phyloP scores from a whole-genome alignment of 176 grass and related monocot species.

The Raddia guianensis region DNA sequence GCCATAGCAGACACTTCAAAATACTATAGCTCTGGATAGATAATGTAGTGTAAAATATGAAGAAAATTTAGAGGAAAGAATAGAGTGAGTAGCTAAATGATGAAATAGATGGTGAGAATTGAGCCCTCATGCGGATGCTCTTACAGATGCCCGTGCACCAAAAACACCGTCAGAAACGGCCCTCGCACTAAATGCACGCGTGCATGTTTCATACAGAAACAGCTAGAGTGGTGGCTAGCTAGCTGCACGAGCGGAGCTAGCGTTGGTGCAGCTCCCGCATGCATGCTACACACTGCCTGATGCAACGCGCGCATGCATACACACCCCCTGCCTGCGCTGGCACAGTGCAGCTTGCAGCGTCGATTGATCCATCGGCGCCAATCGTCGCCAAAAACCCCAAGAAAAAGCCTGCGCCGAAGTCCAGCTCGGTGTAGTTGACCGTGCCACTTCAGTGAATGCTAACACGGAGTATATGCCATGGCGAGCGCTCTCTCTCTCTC shows the following conservation, averaged over 20 bases:
- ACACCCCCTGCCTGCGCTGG: no score
- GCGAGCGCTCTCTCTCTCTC: not conserved
- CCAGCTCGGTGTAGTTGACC: slow-evolving; percentile 25
- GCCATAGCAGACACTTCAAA: no score
- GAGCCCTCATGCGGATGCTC: no score
- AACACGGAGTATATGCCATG: not conserved
- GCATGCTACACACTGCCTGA: not conserved
- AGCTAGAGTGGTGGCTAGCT: not conserved
- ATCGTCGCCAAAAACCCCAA: not conserved
- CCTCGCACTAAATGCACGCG: not conserved
- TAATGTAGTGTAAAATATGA: no score
- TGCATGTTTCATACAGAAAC: not conserved
- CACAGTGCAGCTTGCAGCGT: not conserved
- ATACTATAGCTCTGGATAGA: no score
- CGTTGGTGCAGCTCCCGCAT: not conserved
- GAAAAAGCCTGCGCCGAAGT: not conserved
- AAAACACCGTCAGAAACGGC: not conserved
- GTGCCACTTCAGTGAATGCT: slow-evolving; percentile 4
- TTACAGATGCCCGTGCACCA: not conserved
- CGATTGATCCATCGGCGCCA: not conserved
- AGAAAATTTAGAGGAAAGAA: no score
- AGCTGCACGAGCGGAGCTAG: slow-evolving; percentile 6
- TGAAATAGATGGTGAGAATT: no score
- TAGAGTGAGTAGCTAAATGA: no score
- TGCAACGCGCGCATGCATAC: not conserved